Percentiles rank a stretch among this genome's conserved stretches.
phyloP scores from a whole-genome alignment of 139 green algal genomes.

The Trebouxia sp. region DNA sequence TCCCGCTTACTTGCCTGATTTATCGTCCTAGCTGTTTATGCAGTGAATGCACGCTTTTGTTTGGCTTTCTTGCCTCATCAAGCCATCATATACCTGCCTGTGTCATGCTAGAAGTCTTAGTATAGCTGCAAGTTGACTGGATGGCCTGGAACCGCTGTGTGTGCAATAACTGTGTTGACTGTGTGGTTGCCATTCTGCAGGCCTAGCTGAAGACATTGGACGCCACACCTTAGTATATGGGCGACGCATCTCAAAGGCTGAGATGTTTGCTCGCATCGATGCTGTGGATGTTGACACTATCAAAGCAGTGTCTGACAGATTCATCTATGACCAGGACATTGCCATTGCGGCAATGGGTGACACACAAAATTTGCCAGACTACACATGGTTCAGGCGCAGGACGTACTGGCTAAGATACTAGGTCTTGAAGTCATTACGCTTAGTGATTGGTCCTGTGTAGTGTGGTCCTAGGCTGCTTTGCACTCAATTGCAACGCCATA shows the following conservation, averaged over 20 bases:
- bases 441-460: too few relatives aligned
- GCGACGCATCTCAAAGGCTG: constrained; percentile 88
- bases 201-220: constrained; percentile 93
- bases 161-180: neutral
- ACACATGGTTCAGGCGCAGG: constrained; percentile 91
- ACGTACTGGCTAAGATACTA: constrained; percentile 97
- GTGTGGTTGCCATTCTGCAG: constrained; percentile 42
- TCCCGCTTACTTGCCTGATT: too few relatives aligned
- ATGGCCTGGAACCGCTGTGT: neutral
- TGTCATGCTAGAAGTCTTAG: too few relatives aligned
- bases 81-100: neutral
- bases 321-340: constrained; percentile 78
- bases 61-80: too few relatives aligned
- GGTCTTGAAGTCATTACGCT: too few relatives aligned
- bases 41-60: too few relatives aligned
- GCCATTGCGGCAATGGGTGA: constrained; percentile 90
- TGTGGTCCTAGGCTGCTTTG: too few relatives aligned
- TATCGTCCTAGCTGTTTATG: too few relatives aligned
- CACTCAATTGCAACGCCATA: too few relatives aligned
- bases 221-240: constrained; percentile 94
- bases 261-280: constrained; percentile 98
- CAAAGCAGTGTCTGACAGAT: constrained; percentile 62
- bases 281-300: constrained; percentile 87
- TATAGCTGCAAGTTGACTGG: neutral
- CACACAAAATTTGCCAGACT: constrained; percentile 91